Percentiles rank a stretch among this genome's conserved stretches.
Evolutionary conservation across 2,329 filamentous ascomycete species (phyloP).

Genomic region (Colletotrichum somersetense): DNA sequence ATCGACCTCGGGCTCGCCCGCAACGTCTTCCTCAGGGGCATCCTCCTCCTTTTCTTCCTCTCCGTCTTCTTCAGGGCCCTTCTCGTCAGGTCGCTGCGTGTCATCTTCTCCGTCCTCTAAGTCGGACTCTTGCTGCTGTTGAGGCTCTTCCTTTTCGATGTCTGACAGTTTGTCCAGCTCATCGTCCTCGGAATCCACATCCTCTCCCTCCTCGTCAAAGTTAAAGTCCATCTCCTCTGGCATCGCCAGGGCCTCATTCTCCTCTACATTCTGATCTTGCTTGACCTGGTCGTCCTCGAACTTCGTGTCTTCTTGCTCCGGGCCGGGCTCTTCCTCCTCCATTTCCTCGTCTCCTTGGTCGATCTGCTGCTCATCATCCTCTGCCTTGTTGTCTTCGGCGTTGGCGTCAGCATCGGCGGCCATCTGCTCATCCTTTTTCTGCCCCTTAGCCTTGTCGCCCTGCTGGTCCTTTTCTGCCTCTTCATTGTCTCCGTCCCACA

Average conservation of each 20-base stretch:
- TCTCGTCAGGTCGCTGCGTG: constrained; percentile 47
- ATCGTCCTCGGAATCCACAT: constrained; percentile 66
- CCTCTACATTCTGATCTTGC: constrained; percentile 81
- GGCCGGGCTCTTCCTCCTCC: constrained; percentile 69
- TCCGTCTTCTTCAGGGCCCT: constrained; percentile 50
- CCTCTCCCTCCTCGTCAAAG: constrained; percentile 76
- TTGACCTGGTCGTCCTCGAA: constrained; percentile 68
- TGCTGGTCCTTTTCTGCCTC: constrained; percentile 85
- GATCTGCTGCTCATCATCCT: constrained; percentile 54
- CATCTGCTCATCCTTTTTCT: constrained; percentile 73
- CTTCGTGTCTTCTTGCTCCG: constrained; percentile 68
- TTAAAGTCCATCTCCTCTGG: constrained; percentile 91
- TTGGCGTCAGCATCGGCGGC: constrained; percentile 70
- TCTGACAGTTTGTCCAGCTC: constrained; percentile 71
- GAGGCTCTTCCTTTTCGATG: constrained; percentile 55
- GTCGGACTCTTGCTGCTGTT: constrained; percentile 56
- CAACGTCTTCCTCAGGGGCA: constrained; percentile 53
- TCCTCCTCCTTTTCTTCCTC: constrained; percentile 54
- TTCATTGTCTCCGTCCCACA: constrained; percentile 92
- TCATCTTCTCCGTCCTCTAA: constrained; percentile 51
- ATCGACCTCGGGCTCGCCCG: constrained; percentile 50
- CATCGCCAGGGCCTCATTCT: constrained; percentile 84
- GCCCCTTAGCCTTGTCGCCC: constrained; percentile 77
- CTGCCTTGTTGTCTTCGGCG: constrained; percentile 54
- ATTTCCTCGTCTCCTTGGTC: constrained; percentile 59